Evolutionary conservation across 73 alveolate species (phyloP).

Genomic region (Breviolum minutum): DNA sequence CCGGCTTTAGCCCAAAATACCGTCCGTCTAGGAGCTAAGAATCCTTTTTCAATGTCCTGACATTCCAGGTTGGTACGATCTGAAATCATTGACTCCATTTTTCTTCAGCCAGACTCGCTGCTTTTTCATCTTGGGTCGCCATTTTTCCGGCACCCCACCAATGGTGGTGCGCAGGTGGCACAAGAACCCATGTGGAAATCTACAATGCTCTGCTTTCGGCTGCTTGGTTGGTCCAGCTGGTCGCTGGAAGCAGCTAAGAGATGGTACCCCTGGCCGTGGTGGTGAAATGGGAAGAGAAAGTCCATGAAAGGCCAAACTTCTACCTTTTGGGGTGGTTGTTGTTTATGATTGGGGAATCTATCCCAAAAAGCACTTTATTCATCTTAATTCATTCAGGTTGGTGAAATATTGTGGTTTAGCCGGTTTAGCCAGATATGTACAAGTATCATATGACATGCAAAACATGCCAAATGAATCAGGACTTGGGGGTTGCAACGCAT

Average conservation of each 20-base stretch:
- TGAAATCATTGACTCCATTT: neutral
- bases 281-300: neutral
- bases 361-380: neutral
- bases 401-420: neutral
- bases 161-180: neutral
- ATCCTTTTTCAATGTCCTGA: too few species aligned
- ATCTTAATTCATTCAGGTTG: neutral
- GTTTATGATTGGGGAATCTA: neutral
- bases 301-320: neutral
- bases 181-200: constrained; percentile 24
- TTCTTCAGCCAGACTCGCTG: neutral
- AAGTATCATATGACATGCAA: too few species aligned
- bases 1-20: too few species aligned
- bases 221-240: neutral
- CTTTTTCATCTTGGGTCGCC: neutral
- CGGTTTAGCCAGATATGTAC: too few species aligned
- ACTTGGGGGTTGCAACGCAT: too few species aligned
- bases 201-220: constrained; percentile 24
- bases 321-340: neutral
- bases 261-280: neutral
- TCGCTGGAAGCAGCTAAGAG: neutral
- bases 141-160: neutral
- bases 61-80: too few species aligned
- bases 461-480: too few species aligned
- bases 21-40: too few species aligned